Evolutionary conservation across 2,329 filamentous ascomycete species (phyloP).

Genomic region (Fusarium sp.): DNA sequence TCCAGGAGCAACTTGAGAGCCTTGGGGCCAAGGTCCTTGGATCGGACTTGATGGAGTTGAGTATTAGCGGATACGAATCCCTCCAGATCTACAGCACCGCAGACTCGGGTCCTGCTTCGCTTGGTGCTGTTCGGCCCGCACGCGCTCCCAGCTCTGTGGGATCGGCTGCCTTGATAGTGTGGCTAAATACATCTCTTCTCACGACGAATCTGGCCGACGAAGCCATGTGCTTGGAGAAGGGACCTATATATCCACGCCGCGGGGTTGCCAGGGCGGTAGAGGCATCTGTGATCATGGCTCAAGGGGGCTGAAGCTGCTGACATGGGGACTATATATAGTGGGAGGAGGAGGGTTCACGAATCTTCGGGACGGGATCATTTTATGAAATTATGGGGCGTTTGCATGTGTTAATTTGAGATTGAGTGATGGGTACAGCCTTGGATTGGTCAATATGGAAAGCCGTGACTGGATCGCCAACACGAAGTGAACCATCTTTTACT

Average conservation of each 20-base stretch:
- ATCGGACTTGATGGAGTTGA: background rate
- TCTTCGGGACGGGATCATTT: background rate
- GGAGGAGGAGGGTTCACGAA: background rate
- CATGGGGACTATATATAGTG: background rate
- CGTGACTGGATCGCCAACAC: background rate
- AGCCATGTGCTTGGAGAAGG: constrained; percentile 4
- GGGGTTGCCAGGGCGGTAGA: constrained; percentile 2
- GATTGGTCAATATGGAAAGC: background rate
- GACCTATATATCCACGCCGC: constrained; percentile 5
- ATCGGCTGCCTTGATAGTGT: background rate
- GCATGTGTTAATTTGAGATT: background rate
- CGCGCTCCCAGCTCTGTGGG: background rate
- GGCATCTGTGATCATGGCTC: constrained; percentile 5
- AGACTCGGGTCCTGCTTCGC: background rate
- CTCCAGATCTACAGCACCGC: background rate
- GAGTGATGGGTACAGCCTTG: background rate
- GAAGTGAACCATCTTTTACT: background rate
- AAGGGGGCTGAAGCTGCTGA: background rate
- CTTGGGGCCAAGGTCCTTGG: background rate
- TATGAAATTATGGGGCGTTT: background rate
- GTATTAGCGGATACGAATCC: background rate
- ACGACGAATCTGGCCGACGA: background rate
- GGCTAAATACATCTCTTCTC: background rate
- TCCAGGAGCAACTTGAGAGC: constrained; percentile 3
- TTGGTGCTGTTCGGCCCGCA: background rate